Base-by-base conservation (phyloP, 176 grass and related monocot genomes). In the Paspalum notatum region DNA sequence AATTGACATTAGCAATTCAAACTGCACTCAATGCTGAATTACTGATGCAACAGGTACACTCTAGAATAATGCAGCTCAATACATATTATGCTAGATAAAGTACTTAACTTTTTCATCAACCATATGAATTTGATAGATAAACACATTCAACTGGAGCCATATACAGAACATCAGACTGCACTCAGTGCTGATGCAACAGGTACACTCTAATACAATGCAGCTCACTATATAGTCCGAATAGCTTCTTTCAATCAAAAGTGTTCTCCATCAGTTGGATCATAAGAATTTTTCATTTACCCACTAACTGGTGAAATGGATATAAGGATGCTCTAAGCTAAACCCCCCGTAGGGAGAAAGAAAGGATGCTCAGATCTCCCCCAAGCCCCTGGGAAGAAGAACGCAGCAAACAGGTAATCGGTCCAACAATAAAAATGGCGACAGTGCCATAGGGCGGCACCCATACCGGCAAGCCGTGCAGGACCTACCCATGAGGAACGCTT, bases 401-500 rank as follows among this genome's bases (percentile, higher is more conserved):
- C 32, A 32, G 4, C 62, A 69, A 67, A 44, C 38, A 75, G 0
- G 50, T 26, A 48, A 50, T 22, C 8, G 3, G 16, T 71, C 27
- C 27, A 40, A 62, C 26, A 1, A 63, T 9, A 16, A 78, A 32
- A 50, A 27, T 8, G 9, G 40, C 18, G 40, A n/a, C 0, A 41
- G 41, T 32, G 32, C 32, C 32, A 32, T 32, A 32, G 16, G 38
- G 21, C 20, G 38, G 21, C 20, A 47, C 5, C 32, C 27, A 21
- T 51, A 42, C n/a, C 1, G 2, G 25, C 46, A 41, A 13, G 8
- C 12, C 13, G 20, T 56, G 12, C 18, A 83, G 67, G 82, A 86
- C 76, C 65, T 91, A 94, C 95, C 95, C 90, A 98, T 90, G 77
- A 98, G 87, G 41, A 88, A 87, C 21, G 85, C 83, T 75, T 94